A percentile compares a stretch with the other conserved stretches of the same genome.
Conservation (phyloP, 352 stramenopile species). For the Globisporangium parvum region DNA sequence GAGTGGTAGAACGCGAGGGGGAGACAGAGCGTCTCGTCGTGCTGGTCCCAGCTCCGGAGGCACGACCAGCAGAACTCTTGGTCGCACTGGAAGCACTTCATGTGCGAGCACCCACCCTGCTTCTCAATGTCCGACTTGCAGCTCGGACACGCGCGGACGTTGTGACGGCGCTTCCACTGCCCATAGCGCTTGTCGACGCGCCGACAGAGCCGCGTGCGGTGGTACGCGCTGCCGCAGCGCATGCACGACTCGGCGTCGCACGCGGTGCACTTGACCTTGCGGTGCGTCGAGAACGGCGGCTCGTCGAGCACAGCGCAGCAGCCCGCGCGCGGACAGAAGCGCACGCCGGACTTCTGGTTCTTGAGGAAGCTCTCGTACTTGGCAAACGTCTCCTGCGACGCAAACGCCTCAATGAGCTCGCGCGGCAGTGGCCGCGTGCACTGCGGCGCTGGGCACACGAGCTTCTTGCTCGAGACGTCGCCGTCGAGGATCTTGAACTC, state of each 20-base stretch:
- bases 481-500: constrained; percentile 73
- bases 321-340: constrained; percentile 63
- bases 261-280: constrained; percentile 34
- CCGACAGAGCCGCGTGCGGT: constrained; percentile 46
- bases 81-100: constrained; percentile 84
- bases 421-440: constrained; percentile 41
- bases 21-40: constrained; percentile 72
- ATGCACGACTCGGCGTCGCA: constrained; percentile 64
- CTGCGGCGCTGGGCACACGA: constrained; percentile 62
- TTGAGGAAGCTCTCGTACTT: constrained; percentile 67
- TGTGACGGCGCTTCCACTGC: constrained; percentile 61
- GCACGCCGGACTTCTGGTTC: constrained; percentile 58
- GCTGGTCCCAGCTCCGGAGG: constrained; percentile 54
- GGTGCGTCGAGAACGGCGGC: constrained; percentile 34
- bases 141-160: constrained; percentile 62
- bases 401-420: constrained; percentile 46
- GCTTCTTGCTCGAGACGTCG: constrained; percentile 65
- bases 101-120: constrained; percentile 78
- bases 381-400: constrained; percentile 34
- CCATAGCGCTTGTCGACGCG: constrained; percentile 60
- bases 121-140: constrained; percentile 79
- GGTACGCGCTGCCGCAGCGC: constrained; percentile 53
- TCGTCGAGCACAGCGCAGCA: constrained; percentile 59
- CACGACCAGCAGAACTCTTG: constrained; percentile 83
- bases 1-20: constrained; percentile 63